Evolutionary conservation across 352 stramenopile species (phyloP).

Genomic region (Pythium sukuiense): DNA sequence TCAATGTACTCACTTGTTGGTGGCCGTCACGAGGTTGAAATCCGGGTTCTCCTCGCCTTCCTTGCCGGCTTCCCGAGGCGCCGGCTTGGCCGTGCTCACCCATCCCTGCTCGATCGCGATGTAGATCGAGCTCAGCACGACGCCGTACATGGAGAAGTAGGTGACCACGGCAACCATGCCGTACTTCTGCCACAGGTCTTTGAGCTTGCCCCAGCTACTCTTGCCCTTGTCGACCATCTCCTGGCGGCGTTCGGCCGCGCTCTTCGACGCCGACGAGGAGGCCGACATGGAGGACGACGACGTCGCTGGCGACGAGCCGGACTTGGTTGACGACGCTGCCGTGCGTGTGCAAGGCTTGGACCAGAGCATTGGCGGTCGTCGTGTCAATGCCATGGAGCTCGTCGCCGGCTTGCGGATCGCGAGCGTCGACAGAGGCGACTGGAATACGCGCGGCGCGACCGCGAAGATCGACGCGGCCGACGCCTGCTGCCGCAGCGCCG

Average conservation of each 20-base stretch:
- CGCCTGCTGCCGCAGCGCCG: slow-evolving; percentile 10
- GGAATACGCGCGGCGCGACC: slow-evolving; percentile 1
- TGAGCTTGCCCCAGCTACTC: slow-evolving; percentile 55
- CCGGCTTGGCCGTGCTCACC: slow-evolving; percentile 54
- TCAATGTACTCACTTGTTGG: slow-evolving; percentile 63
- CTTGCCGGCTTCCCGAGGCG: slow-evolving; percentile 24
- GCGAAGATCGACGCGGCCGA: not conserved
- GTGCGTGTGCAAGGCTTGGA: slow-evolving; percentile 8
- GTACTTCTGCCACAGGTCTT: slow-evolving; percentile 85
- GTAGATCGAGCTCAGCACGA: slow-evolving; percentile 79
- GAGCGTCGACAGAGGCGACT: slow-evolving; percentile 15
- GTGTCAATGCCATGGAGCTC: not conserved
- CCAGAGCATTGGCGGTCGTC: slow-evolving; percentile 18
- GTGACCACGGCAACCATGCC: slow-evolving; percentile 81
- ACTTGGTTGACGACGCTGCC: slow-evolving; percentile 1
- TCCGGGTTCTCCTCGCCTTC: slow-evolving; percentile 33
- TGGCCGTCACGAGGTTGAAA: slow-evolving; percentile 81
- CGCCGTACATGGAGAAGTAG: slow-evolving; percentile 78
- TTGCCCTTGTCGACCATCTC: slow-evolving; percentile 40
- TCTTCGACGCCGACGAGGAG: slow-evolving; percentile 30
- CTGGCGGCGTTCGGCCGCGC: slow-evolving; percentile 27
- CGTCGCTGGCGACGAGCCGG: slow-evolving; percentile 6
- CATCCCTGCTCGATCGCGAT: slow-evolving; percentile 79
- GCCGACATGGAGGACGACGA: slow-evolving; percentile 25
- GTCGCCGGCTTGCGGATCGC: slow-evolving; percentile 6